Percentiles rank a stretch among this genome's conserved stretches.
These are phyloP conservation scores for Leccinum variicolor DNA, from an alignment of 768 basidiomycete species.

Conservation along the genomic window DNA sequence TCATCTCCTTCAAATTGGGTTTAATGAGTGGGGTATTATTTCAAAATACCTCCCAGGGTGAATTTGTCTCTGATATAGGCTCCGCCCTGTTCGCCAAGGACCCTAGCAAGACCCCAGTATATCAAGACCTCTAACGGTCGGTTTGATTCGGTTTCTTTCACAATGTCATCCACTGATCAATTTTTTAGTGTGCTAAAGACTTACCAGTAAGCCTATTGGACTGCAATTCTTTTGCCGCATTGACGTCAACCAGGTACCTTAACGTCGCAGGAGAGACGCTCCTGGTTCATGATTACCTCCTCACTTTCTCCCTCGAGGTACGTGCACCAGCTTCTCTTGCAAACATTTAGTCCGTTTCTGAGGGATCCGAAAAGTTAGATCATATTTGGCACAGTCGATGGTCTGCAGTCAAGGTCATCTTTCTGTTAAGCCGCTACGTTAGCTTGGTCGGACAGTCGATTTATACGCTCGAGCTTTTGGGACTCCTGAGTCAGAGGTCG, in stretches of 20 bases:
- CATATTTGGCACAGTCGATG: conserved; percentile 5
- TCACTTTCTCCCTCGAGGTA: conserved; percentile 15
- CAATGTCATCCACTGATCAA: not conserved
- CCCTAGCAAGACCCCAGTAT: too few relatives aligned
- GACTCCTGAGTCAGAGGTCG: conserved; percentile 11
- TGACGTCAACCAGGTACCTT: not conserved
- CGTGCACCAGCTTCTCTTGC: too few relatives aligned
- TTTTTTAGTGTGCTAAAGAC: not conserved
- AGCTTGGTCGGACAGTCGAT: conserved; percentile 7
- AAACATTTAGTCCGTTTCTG: too few relatives aligned
- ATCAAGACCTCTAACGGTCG: not conserved
- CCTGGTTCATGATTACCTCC: conserved; percentile 4
- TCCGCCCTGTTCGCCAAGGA: too few relatives aligned
- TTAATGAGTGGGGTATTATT: too few relatives aligned
- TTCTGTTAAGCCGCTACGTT: conserved; percentile 15
- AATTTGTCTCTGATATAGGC: too few relatives aligned
- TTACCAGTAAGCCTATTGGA: not conserved
- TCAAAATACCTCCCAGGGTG: too few relatives aligned
- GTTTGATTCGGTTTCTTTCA: not conserved
- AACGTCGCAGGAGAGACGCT: not conserved
- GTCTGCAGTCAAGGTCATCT: conserved; percentile 7
- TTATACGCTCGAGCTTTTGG: conserved; percentile 8
- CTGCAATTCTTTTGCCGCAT: not conserved
- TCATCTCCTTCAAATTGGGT: too few relatives aligned
- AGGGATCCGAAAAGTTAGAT: not conserved